A percentile compares a stretch with the other conserved stretches of the same genome.
Evolutionary conservation across 2,329 filamentous ascomycete genomes (phyloP).

Genomic region (Ophiostoma perfectum): DNA sequence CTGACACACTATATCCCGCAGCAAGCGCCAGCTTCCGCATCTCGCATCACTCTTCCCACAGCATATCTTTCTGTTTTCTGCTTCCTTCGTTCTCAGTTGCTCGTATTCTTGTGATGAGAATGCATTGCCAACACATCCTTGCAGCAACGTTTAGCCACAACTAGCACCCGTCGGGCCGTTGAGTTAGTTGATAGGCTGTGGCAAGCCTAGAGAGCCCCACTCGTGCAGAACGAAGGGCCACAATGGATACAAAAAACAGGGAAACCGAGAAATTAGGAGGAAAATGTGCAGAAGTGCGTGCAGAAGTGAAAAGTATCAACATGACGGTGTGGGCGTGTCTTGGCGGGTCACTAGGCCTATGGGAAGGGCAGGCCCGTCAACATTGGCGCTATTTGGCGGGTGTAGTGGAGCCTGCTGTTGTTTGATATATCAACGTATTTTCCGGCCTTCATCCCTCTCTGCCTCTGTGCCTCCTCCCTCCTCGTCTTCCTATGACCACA

Average conservation of each 20-base stretch:
- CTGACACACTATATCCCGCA: not conserved
- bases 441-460: not conserved
- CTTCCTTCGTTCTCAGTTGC: no score
- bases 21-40: not conserved
- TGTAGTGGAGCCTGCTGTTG: not conserved
- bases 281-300: not conserved
- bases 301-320: not conserved
- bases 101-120: no score
- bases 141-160: not conserved
- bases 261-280: not conserved
- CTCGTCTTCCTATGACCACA: not conserved
- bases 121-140: conserved; percentile 17
- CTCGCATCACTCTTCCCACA: no score
- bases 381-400: conserved; percentile 6
- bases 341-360: conserved; percentile 15
- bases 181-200: not conserved
- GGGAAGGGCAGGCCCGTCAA: conserved; percentile 19
- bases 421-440: not conserved
- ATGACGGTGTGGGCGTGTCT: not conserved
- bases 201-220: not conserved
- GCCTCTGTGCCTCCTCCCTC: not conserved
- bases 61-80: not conserved
- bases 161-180: not conserved
- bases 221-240: not conserved
- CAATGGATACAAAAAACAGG: not conserved